phyloP scores from a whole-genome alignment of 1,284 basidiomycete genomes.

The Termitomyces sp. region DNA sequence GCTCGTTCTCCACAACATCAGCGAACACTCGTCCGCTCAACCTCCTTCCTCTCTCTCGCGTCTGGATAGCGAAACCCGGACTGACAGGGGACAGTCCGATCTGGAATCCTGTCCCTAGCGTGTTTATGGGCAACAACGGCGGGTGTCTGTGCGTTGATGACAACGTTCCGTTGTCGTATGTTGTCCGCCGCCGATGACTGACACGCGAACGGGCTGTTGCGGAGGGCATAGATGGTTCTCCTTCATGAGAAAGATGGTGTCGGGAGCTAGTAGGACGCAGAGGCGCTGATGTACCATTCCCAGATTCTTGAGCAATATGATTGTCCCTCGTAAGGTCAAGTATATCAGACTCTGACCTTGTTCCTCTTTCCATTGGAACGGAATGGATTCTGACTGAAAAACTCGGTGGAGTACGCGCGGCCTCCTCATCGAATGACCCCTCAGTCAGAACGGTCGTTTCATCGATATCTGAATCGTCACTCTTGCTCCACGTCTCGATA shows the following conservation, averaged over 20 bases:
- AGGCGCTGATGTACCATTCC: background rate
- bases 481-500: conserved; percentile 49
- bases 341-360: conserved; percentile 31
- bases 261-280: background rate
- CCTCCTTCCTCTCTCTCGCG: conserved; percentile 45
- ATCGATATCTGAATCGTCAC: conserved; percentile 20
- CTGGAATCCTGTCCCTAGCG: conserved; percentile 53
- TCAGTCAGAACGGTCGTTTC: conserved; percentile 1
- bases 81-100: conserved; percentile 71
- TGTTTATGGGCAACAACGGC: conserved; percentile 25
- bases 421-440: conserved; percentile 1
- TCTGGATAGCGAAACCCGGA: conserved; percentile 65
- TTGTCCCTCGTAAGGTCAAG: conserved; percentile 16
- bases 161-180: conserved; percentile 11
- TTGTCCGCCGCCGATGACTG: conserved; percentile 17
- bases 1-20: conserved; percentile 23
- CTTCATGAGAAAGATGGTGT: conserved; percentile 3
- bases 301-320: conserved; percentile 13
- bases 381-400: conserved; percentile 12
- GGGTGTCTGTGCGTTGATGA: conserved; percentile 20
- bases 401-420: background rate
- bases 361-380: conserved; percentile 28
- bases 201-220: conserved; percentile 7
- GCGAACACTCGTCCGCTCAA: conserved; percentile 29
- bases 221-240: conserved; percentile 14